Percentiles rank a stretch among this genome's conserved stretches.
These are phyloP conservation scores for Leucoagaricus sp. DNA, from an alignment of 1,284 basidiomycete genomes.

Conservation along the genomic window DNA sequence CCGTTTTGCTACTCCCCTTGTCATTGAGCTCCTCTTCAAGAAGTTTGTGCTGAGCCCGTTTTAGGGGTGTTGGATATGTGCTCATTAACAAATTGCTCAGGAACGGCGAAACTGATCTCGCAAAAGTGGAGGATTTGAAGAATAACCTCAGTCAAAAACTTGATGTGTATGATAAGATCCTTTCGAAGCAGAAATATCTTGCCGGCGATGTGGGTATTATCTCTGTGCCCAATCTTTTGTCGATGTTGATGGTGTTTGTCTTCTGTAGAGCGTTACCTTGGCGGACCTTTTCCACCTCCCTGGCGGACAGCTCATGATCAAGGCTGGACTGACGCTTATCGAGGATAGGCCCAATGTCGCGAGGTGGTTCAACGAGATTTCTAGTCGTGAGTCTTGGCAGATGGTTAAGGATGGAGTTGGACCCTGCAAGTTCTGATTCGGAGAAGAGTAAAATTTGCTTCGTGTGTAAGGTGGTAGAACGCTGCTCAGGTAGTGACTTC, in stretches of 20 bases:
- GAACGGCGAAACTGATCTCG: conserved; percentile 23
- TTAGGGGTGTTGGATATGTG: no score
- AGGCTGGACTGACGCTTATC: conserved; percentile 26
- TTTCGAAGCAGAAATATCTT: conserved; percentile 49
- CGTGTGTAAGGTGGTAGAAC: no score
- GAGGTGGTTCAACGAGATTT: conserved; percentile 34
- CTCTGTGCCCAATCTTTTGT: background rate
- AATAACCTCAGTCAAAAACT: conserved; percentile 38
- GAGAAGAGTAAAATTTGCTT: no score
- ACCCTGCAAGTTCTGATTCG: no score
- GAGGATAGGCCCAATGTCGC: conserved; percentile 17
- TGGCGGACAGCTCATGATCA: conserved; percentile 32
- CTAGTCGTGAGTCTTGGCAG: conserved; percentile 34
- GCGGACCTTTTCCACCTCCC: conserved; percentile 57
- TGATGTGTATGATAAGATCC: conserved; percentile 49
- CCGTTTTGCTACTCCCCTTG: conserved; percentile 35
- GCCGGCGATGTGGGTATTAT: conserved; percentile 45
- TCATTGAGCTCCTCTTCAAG: conserved; percentile 47
- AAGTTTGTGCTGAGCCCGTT: conserved; percentile 23
- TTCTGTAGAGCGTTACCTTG: conserved; percentile 41
- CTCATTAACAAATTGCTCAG: background rate
- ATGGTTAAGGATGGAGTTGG: conserved; percentile 31
- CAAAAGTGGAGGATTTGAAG: conserved; percentile 30
- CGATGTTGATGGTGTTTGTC: background rate
- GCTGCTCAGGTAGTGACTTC: no score